Evolutionary conservation across 1,284 basidiomycete species (phyloP), one percentile per base, ranked within the genome.

Genomic region (Ganoderma meredithae): DNA sequence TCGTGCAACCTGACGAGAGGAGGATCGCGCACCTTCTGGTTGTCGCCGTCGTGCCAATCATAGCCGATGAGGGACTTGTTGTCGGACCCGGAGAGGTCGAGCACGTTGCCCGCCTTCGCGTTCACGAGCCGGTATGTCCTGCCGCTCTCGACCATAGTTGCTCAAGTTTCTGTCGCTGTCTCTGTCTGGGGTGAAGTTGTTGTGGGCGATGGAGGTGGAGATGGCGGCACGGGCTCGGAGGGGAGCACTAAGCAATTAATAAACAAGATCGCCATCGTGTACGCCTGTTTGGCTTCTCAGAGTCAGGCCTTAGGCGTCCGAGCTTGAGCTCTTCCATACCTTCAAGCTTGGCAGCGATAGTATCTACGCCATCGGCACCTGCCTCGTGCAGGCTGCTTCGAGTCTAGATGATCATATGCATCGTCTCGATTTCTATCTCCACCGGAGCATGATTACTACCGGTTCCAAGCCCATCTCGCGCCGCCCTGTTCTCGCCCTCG

Each of bases 1-100:
- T 31, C 27, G 27, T 3, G 27, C 27, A 31, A 31, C 27, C 27
- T 31, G 27, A 7, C 7, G n/a, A 1, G 2, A n/a, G 9, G n/a
- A 2, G 44, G 40, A 77, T 82, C 13, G n/a, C 76, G 25, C 72
- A 87, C 87, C 85, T 88, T 77, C 72, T 90, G 88, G 71, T 88
- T 89, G 3, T 76, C 72, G 1, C 83, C 83, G 1, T 77, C 77
- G 69, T 86, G 82, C 53, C 72, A 73, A 1, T 78, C 75, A 68
- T 78, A 88, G 2, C 89, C 88, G 55, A 85, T 85, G 70, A 90
- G 78, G 58, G 84, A 81, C 41, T 60, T 75, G 60, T 84, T 79
- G 73, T 90, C 85, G 5, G 63, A 77, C 0, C 83, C 86, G 22
- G 86, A 88, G 49, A 89, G 81, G 72, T 90, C 88, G 15, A 33